Percentiles rank a stretch among this genome's conserved stretches.
Conservation (phyloP, 2,329 filamentous ascomycete genomes). For the Colletotrichum sp. region DNA sequence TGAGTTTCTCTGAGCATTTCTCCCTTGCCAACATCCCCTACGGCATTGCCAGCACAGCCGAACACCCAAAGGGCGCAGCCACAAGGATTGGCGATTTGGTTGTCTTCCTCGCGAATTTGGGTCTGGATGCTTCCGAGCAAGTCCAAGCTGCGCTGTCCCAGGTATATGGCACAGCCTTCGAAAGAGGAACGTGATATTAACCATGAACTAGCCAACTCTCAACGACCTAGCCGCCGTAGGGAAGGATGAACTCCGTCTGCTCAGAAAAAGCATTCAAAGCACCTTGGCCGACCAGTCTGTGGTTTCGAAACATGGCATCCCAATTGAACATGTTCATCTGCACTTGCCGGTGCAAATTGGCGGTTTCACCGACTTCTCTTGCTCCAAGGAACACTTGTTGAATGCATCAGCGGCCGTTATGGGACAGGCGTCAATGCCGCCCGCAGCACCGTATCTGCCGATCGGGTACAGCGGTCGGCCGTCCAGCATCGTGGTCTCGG, state of each 20-base stretch:
- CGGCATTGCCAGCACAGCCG: conserved; percentile 49
- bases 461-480: conserved; percentile 59
- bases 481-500: conserved; percentile 54
- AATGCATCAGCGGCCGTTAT: conserved; percentile 50
- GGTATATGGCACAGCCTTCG: conserved; percentile 10
- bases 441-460: conserved; percentile 52
- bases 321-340: conserved; percentile 31
- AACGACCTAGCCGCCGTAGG: conserved; percentile 55
- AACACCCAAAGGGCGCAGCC: conserved; percentile 42
- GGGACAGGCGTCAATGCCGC: conserved; percentile 40
- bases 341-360: conserved; percentile 60
- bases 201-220: conserved; percentile 40
- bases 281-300: conserved; percentile 23
- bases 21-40: conserved; percentile 58
- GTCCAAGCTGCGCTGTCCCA: background rate
- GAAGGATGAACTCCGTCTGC: conserved; percentile 36
- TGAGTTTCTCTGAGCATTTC: conserved; percentile 49
- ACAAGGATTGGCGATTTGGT: conserved; percentile 56
- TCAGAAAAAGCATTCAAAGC: conserved; percentile 44
- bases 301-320: background rate
- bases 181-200: conserved; percentile 16
- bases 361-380: conserved; percentile 62
- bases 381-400: conserved; percentile 54
- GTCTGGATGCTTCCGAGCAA: conserved; percentile 19
- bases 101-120: conserved; percentile 53